Percentiles rank a stretch among this genome's conserved stretches.
Conservation (phyloP, 345 rosid genomes). For the Eucalyptus lansdowneana region DNA sequence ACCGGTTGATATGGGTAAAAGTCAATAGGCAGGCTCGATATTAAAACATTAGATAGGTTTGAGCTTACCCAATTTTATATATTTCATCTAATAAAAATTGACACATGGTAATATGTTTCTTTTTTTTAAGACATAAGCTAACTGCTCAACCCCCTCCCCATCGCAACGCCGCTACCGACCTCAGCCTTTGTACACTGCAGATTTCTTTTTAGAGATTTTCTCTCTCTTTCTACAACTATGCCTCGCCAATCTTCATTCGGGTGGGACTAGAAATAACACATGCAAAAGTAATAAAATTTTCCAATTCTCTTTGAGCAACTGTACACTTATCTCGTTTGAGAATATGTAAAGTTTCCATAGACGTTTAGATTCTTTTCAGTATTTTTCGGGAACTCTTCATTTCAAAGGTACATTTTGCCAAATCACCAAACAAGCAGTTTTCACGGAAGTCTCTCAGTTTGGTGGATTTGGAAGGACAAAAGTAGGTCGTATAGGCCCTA, state of each 20-base stretch:
- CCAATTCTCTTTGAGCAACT: neutral
- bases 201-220: neutral
- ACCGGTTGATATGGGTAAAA: neutral
- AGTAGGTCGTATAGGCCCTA: neutral
- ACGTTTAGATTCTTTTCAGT: neutral
- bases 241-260: neutral
- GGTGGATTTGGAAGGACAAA: neutral
- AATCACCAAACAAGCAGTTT: neutral
- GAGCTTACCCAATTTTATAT: neutral
- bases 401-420: neutral
- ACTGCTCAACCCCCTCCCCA: neutral
- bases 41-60: neutral
- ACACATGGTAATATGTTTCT: neutral
- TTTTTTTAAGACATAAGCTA: neutral
- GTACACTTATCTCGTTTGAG: neutral
- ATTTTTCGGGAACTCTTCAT: neutral
- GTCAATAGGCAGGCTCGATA: neutral
- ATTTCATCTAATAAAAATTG: neutral
- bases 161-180: neutral
- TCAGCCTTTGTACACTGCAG: neutral
- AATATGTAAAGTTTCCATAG: neutral
- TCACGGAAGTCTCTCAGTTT: neutral
- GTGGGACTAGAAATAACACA: neutral
- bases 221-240: neutral
- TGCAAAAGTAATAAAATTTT: neutral